Evolutionary conservation across 1,139 yeast species (phyloP).

Genomic region (Sugiyamaella pinicola): DNA sequence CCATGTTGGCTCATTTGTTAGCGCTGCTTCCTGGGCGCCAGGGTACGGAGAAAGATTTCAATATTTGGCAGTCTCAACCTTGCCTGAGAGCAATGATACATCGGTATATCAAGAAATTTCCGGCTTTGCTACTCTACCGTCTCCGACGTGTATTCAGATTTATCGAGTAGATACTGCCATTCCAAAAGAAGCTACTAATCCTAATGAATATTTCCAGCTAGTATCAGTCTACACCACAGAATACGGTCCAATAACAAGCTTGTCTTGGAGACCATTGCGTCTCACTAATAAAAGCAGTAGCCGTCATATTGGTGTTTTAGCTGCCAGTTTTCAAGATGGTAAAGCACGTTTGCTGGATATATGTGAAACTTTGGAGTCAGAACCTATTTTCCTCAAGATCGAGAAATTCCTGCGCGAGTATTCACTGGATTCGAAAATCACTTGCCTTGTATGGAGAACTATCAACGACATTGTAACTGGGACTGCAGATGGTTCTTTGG

Average conservation of each 20-base stretch:
- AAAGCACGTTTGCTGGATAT: slow-evolving; percentile 54
- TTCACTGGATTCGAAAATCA: slow-evolving; percentile 43
- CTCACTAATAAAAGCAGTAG: slow-evolving; percentile 31
- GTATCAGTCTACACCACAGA: slow-evolving; percentile 46
- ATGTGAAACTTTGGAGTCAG: slow-evolving; percentile 2
- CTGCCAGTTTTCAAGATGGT: slow-evolving; percentile 65
- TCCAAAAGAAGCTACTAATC: background rate
- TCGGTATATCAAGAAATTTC: slow-evolving; percentile 29
- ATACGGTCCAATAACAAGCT: slow-evolving; percentile 47
- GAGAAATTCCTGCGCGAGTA: slow-evolving; percentile 41
- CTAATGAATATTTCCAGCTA: slow-evolving; percentile 27
- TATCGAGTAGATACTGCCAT: slow-evolving; percentile 24
- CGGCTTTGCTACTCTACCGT: slow-evolving; percentile 27
- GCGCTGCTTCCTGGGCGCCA: slow-evolving; percentile 39
- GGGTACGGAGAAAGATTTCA: slow-evolving; percentile 40
- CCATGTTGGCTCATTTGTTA: slow-evolving; percentile 36
- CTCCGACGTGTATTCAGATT: slow-evolving; percentile 32
- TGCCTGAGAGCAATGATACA: slow-evolving; percentile 32
- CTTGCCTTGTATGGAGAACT: slow-evolving; percentile 59
- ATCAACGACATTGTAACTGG: slow-evolving; percentile 60
- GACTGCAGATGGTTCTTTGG: slow-evolving; percentile 63
- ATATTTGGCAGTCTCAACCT: slow-evolving; percentile 58
- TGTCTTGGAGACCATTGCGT: slow-evolving; percentile 31
- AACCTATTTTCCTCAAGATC: slow-evolving; percentile 38
- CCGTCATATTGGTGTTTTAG: slow-evolving; percentile 47